Percentiles rank a stretch among this genome's conserved stretches.
These are phyloP conservation scores for Botrytis paeoniae DNA, from an alignment of 2,329 filamentous ascomycete genomes.

Conservation along the genomic window DNA sequence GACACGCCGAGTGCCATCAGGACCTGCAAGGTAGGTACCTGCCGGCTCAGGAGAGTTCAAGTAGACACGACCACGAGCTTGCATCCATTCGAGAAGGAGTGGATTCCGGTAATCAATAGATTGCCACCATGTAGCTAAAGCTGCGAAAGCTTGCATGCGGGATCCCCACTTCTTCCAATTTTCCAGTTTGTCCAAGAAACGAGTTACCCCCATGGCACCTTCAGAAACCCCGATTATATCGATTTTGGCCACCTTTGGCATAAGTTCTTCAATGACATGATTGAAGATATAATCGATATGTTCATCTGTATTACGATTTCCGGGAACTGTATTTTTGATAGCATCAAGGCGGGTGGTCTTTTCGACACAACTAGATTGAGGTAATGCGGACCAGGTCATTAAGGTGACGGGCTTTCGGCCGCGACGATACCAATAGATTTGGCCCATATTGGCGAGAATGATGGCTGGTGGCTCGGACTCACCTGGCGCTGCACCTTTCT, in stretches of 20 bases:
- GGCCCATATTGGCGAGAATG: slow-evolving; percentile 74
- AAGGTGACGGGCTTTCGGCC: slow-evolving; percentile 58
- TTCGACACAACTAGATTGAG: slow-evolving; percentile 62
- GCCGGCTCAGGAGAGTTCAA: slow-evolving; percentile 50
- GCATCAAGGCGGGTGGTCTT: slow-evolving; percentile 50
- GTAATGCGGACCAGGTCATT: slow-evolving; percentile 54
- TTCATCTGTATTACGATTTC: slow-evolving; percentile 53
- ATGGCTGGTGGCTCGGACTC: slow-evolving; percentile 51
- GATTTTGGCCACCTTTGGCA: slow-evolving; percentile 51
- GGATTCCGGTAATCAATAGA: slow-evolving; percentile 41
- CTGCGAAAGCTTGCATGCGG: slow-evolving; percentile 48
- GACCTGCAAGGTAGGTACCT: slow-evolving; percentile 52
- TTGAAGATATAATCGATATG: slow-evolving; percentile 70
- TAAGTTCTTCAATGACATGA: slow-evolving; percentile 52
- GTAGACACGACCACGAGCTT: slow-evolving; percentile 58
- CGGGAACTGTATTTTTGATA: slow-evolving; percentile 58
- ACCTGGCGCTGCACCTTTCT: slow-evolving; percentile 20
- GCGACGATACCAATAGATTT: slow-evolving; percentile 72
- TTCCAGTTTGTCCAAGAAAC: slow-evolving; percentile 55
- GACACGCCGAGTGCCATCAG: slow-evolving; percentile 40
- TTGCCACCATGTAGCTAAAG: slow-evolving; percentile 49
- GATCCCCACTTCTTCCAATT: slow-evolving; percentile 48
- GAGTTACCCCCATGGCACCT: slow-evolving; percentile 55
- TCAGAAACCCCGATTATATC: slow-evolving; percentile 71
- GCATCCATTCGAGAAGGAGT: slow-evolving; percentile 5